phyloP scores from a whole-genome alignment of 2,329 filamentous ascomycete genomes.

The Epichloe amarillans region DNA sequence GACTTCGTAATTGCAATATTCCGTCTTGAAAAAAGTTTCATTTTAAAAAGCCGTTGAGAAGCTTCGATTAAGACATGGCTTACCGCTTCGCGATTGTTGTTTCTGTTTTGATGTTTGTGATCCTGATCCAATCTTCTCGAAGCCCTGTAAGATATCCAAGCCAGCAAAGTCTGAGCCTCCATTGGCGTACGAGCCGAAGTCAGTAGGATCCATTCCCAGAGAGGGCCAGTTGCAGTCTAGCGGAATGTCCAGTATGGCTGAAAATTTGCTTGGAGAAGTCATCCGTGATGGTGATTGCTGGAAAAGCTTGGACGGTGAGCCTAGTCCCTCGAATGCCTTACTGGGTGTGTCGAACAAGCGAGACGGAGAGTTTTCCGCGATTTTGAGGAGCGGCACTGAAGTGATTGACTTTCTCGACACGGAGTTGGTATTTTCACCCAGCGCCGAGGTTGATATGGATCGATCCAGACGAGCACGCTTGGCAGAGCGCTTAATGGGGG shows the following conservation, averaged over 20 bases:
- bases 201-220: constrained; percentile 22
- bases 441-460: constrained; percentile 46
- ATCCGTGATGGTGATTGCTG: constrained; percentile 21
- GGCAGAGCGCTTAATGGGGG: constrained; percentile 48
- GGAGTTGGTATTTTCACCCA: constrained; percentile 46
- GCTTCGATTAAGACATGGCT: constrained; percentile 18
- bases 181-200: constrained; percentile 30
- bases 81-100: constrained; percentile 16
- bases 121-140: constrained; percentile 55
- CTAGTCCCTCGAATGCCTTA: constrained; percentile 41
- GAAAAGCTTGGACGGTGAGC: constrained; percentile 41
- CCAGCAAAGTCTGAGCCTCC: constrained; percentile 43
- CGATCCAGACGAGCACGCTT: constrained; percentile 50
- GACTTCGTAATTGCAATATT: constrained; percentile 2
- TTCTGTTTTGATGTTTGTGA: constrained; percentile 17
- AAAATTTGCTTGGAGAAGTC: constrained; percentile 39
- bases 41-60: constrained; percentile 19
- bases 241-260: constrained; percentile 19
- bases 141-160: constrained; percentile 62
- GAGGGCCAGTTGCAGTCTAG: constrained; percentile 26
- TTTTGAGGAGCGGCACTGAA: constrained; percentile 37
- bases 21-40: not conserved
- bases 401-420: constrained; percentile 36
- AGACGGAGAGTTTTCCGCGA: constrained; percentile 26
- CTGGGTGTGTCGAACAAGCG: constrained; percentile 40